Base-by-base conservation (phyloP, 1,139 yeast species). In the Meyerozyma athensensis region DNA sequence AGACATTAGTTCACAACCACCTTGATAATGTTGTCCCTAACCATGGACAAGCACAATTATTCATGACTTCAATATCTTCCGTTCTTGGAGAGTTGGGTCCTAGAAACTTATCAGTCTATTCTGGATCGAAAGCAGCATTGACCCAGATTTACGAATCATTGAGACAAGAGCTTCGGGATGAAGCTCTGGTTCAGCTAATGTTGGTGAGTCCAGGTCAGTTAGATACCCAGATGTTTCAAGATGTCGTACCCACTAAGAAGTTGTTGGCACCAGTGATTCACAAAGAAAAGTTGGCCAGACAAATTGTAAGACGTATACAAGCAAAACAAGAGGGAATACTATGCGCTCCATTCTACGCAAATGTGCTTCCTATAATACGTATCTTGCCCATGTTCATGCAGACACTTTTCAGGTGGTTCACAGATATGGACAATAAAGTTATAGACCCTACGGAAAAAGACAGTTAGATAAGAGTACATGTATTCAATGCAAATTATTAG, bases 81-180 rank as follows among this genome's bases (percentile, higher is more conserved):
- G 74, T 84, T 0, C 58, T 87, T 20, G 95, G 95, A 0, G 62
- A 73, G 4, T 63, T 85, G 14, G 83, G 90, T 0, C 95, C 96
- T 0, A 72, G 73, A 8, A 75, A 79, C 46, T 69, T 84, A 8
- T 74, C 87, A 2, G 53, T 75, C 2, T 84, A 82, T 53, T 72
- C 86, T 0, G 80, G 84, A 0, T 65, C 86, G 9, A 85, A 85
- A 52, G 79, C 86, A 1, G 78, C 86, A 0, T 46, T 74, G 14
- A 65, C 74, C 5, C 77, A 79, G 45, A 52, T 79, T 3, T 82
- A 80, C 45, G 86, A 82, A 43, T 72, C 84, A 0, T 50, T 80
- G 33, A 53, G 72, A 1, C 72, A 68, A 40, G 94, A 84, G 48
- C 40, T 70, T 12, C 43, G 47, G 0, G 44, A 47, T 1, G 45